These are phyloP conservation scores for Hibiscus mutabilis DNA, from an alignment of 345 rosid species.

Conservation along the genomic window DNA sequence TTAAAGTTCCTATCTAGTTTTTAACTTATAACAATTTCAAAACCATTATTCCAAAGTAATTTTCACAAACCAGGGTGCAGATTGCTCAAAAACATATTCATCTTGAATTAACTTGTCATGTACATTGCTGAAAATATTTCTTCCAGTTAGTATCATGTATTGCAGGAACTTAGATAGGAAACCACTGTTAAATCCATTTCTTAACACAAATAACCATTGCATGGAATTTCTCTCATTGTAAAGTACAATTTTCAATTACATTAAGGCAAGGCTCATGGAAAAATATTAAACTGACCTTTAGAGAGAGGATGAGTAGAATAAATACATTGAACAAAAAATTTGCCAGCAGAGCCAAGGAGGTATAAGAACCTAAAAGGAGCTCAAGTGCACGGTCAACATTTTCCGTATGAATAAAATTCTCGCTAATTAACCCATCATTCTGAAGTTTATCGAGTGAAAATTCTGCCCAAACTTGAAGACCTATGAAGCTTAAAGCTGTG, in stretches of 20 bases:
- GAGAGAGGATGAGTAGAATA: conserved; percentile 64
- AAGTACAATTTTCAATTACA: background rate
- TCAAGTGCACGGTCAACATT: conserved; percentile 54
- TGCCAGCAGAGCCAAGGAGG: conserved; percentile 49
- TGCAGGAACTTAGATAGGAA: too few relatives aligned
- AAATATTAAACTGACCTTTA: conserved; percentile 51
- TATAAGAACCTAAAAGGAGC: conserved; percentile 53
- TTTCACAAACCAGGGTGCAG: too few relatives aligned
- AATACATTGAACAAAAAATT: conserved; percentile 74
- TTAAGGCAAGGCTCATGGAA: background rate
- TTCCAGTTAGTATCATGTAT: too few relatives aligned
- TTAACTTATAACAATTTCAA: too few relatives aligned
- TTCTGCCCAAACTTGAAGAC: conserved; percentile 72
- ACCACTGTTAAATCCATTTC: too few relatives aligned
- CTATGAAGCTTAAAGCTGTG: conserved; percentile 65
- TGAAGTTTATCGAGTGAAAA: conserved; percentile 48
- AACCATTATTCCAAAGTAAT: too few relatives aligned
- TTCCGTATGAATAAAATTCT: conserved; percentile 33
- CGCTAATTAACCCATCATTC: conserved; percentile 44
- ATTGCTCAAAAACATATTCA: too few relatives aligned
- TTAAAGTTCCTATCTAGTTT: too few relatives aligned
- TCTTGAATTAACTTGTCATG: too few relatives aligned
- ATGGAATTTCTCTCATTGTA: background rate
- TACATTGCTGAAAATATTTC: too few relatives aligned
- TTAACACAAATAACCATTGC: background rate